Evolutionary conservation across 495 filamentous ascomycete species (phyloP), one percentile per base, ranked within the genome.

Genomic region (Podospora australis): DNA sequence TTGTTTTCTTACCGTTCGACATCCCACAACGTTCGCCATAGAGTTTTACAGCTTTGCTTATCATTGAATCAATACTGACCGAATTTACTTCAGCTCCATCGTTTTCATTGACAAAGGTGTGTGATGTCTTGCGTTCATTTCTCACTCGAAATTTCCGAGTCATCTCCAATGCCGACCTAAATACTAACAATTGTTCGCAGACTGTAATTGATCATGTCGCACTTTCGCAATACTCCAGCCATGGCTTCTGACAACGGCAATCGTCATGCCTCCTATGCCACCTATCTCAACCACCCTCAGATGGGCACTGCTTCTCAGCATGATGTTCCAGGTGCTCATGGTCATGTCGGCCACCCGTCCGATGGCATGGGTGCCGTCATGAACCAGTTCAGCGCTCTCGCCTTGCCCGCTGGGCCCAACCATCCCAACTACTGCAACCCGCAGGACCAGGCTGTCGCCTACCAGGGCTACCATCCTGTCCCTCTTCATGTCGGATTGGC

Each of bases 311-410:
- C 25, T n/a, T n/a, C 19, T 23, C 63, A 62, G 35, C 60, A 64
- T 38, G 58, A 62, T 29, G 30, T 30, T 1, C 42, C 45, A 5
- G 26, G 49, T 3, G 28, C 57, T 1, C 62, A 65, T 47, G 53
- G 54, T 7, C 60, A 65, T 6, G 39, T 56, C 29, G 58, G 50
- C 16, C 57, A 60, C 23, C 47, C 42, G 8, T 26, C 48, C 20
- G 60, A 62, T 26, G 51, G 54, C 45, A 51, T 65, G 29, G 53
- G 57, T n/a, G 53, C 59, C 4, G 55, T 69, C 4, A 56, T 67
- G 54, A 67, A 48, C 23, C 67, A 70, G 17, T 73, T 75, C 58
- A 59, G 64, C 43, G 55, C 57, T n/a, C 51, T 75, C 19, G 52
- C 45, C 20, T 46, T 75, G 9, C 63, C 68, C 9, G 14, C 44